These are phyloP conservation scores for Geotrichum fermentans DNA, from an alignment of 1,139 yeast genomes.

Conservation along the genomic window DNA sequence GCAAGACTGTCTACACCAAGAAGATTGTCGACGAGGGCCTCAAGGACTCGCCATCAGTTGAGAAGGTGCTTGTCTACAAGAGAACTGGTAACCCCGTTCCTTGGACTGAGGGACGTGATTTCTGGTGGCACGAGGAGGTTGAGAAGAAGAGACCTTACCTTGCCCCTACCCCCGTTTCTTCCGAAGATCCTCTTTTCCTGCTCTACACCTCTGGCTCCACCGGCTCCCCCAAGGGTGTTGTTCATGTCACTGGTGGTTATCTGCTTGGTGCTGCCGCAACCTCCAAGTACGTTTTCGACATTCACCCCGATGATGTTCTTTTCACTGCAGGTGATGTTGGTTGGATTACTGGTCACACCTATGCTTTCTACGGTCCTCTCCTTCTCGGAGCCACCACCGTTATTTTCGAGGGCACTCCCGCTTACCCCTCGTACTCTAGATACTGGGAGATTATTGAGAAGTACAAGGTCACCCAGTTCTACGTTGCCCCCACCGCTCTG, in stretches of 20 bases:
- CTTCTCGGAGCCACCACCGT: slow-evolving; percentile 84
- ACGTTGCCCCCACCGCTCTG: slow-evolving; percentile 97
- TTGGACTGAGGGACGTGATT: slow-evolving; percentile 81
- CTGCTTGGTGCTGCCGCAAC: slow-evolving; percentile 92
- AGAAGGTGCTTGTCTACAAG: slow-evolving; percentile 77
- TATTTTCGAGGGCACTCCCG: slow-evolving; percentile 96
- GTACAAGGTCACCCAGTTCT: slow-evolving; percentile 92
- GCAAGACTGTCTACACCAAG: slow-evolving; percentile 84
- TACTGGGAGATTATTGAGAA: slow-evolving; percentile 95
- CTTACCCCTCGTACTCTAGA: slow-evolving; percentile 93
- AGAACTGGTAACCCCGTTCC: slow-evolving; percentile 74
- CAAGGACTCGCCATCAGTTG: slow-evolving; percentile 68
- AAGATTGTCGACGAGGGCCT: slow-evolving; percentile 93
- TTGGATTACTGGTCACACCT: slow-evolving; percentile 98
- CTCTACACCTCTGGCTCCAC: slow-evolving; percentile 96
- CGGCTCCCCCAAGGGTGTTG: slow-evolving; percentile 97
- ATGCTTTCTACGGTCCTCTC: slow-evolving; percentile 91
- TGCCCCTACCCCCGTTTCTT: slow-evolving; percentile 80
- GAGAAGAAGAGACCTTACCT: slow-evolving; percentile 76
- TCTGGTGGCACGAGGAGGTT: slow-evolving; percentile 88
- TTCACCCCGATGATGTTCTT: slow-evolving; percentile 79
- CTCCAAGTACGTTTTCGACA: slow-evolving; percentile 87
- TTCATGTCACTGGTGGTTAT: slow-evolving; percentile 91
- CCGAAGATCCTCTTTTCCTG: slow-evolving; percentile 92
- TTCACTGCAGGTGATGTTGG: slow-evolving; percentile 99